A percentile compares a stretch with the other conserved stretches of the same genome.
Evolutionary conservation across 2,329 filamentous ascomycete genomes (phyloP).

Genomic region (Thelonectria olida): DNA sequence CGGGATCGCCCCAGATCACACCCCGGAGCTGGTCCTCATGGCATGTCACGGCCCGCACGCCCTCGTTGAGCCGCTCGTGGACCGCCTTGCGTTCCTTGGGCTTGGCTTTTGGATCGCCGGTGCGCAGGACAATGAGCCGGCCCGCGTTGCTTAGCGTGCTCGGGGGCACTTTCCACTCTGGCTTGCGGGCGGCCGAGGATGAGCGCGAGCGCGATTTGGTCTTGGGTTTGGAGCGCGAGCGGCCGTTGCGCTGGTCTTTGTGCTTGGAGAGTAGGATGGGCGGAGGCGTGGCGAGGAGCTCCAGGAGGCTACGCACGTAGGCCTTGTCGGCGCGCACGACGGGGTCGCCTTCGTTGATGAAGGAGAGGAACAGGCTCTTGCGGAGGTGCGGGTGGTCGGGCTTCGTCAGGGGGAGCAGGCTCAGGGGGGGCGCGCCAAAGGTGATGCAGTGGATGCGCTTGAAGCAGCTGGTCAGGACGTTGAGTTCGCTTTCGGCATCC

Average conservation of each 20-base stretch:
- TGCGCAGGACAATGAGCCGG: constrained; percentile 71
- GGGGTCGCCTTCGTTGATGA: constrained; percentile 88
- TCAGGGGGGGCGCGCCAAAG: constrained; percentile 85
- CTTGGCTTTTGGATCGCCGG: constrained; percentile 50
- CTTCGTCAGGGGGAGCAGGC: constrained; percentile 72
- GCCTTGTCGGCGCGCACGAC: constrained; percentile 80
- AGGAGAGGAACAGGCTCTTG: constrained; percentile 80
- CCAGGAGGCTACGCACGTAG: constrained; percentile 77
- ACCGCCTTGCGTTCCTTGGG: constrained; percentile 57
- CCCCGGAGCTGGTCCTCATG: constrained; percentile 73
- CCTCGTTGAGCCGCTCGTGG: constrained; percentile 61
- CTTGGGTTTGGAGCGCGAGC: constrained; percentile 7
- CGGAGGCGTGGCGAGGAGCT: constrained; percentile 71
- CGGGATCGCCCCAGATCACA: constrained; percentile 83
- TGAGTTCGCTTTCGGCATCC: constrained; percentile 73
- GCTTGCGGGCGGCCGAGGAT: constrained; percentile 37
- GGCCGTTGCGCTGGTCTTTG: constrained; percentile 25
- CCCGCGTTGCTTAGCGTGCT: constrained; percentile 76
- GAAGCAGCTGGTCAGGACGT: constrained; percentile 73
- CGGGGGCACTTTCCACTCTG: constrained; percentile 72
- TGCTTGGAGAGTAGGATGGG: constrained; percentile 47
- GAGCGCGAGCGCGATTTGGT: constrained; percentile 23
- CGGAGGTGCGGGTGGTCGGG: constrained; percentile 58
- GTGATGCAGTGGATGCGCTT: constrained; percentile 85
- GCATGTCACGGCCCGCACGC: constrained; percentile 74